These are phyloP conservation scores for Irpex sp. DNA, from an alignment of 1,284 basidiomycete species.

Conservation along the genomic window DNA sequence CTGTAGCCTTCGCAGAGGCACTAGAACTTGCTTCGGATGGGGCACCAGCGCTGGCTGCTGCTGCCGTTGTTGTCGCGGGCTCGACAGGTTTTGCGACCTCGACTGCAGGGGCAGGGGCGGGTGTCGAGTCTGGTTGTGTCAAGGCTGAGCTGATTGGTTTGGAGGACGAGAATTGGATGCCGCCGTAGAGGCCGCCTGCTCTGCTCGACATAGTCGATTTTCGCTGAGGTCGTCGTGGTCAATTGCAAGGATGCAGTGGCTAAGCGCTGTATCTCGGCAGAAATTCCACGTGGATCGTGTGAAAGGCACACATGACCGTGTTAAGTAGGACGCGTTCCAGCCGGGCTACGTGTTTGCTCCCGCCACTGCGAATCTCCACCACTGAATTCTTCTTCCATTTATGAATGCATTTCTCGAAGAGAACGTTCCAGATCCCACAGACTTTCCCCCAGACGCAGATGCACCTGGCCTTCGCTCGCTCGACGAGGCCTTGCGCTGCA, in stretches of 20 bases:
- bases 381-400: background rate
- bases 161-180: conserved; percentile 73
- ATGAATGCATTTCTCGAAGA: conserved; percentile 9
- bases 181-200: conserved; percentile 78
- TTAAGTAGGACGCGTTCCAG: background rate
- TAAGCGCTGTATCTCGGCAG: background rate
- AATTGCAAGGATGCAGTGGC: background rate
- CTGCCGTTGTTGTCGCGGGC: conserved; percentile 14
- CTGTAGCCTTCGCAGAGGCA: conserved; percentile 64
- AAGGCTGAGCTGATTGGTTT: conserved; percentile 45
- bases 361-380: background rate
- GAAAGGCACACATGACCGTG: background rate
- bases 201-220: conserved; percentile 54
- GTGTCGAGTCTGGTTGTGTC: conserved; percentile 18
- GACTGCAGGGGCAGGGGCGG: conserved; percentile 10
- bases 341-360: no score
- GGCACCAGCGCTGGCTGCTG: conserved; percentile 15
- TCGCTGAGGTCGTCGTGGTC: background rate
- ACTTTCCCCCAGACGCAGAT: conserved; percentile 46
- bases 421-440: conserved; percentile 60
- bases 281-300: background rate
- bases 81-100: conserved; percentile 10
- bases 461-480: conserved; percentile 56
- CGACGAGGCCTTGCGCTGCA: conserved; percentile 63
- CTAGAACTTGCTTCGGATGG: conserved; percentile 26